Evolutionary conservation across 2,329 filamentous ascomycete species (phyloP).

Genomic region (Fusarium denticulatum): DNA sequence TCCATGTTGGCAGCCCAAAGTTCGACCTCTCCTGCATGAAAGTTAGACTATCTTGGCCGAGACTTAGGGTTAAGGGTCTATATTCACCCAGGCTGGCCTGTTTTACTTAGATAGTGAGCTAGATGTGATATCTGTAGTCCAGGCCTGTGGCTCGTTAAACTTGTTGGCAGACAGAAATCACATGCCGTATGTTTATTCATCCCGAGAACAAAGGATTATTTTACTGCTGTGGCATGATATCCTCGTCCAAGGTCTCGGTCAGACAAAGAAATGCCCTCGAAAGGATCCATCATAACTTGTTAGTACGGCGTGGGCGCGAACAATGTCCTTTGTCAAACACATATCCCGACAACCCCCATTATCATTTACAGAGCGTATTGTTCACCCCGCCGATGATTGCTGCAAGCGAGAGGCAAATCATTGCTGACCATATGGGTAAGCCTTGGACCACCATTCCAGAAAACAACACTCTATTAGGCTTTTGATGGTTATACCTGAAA

Average conservation of each 20-base stretch:
- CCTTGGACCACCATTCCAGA: background rate
- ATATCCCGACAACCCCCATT: background rate
- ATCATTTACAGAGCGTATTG: background rate
- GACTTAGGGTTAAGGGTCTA: background rate
- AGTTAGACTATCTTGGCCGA: background rate
- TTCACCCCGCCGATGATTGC: background rate
- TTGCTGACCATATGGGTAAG: background rate
- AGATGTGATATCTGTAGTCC: background rate
- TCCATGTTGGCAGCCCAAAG: too few relatives aligned
- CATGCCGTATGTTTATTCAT: background rate
- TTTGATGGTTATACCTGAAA: background rate
- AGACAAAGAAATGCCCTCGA: background rate
- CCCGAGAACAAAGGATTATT: background rate
- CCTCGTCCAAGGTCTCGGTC: background rate
- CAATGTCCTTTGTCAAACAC: background rate
- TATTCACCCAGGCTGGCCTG: background rate
- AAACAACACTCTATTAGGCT: background rate
- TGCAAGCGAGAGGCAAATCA: background rate
- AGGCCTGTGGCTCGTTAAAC: background rate
- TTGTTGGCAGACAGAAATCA: background rate
- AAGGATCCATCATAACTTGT: background rate
- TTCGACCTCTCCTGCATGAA: too few relatives aligned
- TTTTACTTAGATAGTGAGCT: background rate
- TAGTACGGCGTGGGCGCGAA: background rate
- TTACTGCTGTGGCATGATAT: background rate